A percentile compares a stretch with the other conserved stretches of the same genome.
Conservation (phyloP, 176 grass and related monocot species). For the Miscanthus lutarioriparius region DNA sequence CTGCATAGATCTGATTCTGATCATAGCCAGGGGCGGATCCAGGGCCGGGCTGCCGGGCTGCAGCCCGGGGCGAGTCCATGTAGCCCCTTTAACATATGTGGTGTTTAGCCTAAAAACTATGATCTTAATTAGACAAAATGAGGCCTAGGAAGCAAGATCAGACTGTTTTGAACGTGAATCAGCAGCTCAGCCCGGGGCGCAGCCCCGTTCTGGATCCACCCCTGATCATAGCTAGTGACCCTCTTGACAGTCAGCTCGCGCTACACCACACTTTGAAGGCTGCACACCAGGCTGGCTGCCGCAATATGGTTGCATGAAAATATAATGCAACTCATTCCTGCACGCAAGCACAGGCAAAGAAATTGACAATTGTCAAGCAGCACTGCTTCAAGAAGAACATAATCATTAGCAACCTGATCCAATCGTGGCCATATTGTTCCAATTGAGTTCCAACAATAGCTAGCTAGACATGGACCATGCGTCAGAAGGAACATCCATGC, state of each 20-base stretch:
- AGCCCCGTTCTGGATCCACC: too few species aligned
- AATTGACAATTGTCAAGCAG: background rate
- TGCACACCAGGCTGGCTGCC: background rate
- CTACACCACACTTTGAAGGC: background rate
- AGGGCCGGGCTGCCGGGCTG: too few species aligned
- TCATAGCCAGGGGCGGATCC: background rate
- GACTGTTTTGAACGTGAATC: too few species aligned
- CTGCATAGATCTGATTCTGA: background rate
- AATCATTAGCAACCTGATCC: background rate
- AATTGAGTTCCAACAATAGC: background rate
- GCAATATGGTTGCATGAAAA: background rate
- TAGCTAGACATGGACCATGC: background rate
- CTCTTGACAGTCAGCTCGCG: background rate
- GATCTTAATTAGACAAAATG: too few species aligned
- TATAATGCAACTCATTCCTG: background rate
- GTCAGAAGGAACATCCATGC: background rate
- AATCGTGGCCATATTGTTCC: background rate
- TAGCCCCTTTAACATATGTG: too few species aligned
- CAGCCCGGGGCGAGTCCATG: too few species aligned
- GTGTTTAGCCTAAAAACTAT: too few species aligned
- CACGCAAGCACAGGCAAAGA: background rate
- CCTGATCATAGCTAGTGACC: background rate
- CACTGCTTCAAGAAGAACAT: background rate
- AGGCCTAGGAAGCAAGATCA: too few species aligned
- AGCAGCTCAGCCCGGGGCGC: too few species aligned